Conservation (phyloP, 768 basidiomycete genomes). For the Sporobolomyces roseus region DNA sequence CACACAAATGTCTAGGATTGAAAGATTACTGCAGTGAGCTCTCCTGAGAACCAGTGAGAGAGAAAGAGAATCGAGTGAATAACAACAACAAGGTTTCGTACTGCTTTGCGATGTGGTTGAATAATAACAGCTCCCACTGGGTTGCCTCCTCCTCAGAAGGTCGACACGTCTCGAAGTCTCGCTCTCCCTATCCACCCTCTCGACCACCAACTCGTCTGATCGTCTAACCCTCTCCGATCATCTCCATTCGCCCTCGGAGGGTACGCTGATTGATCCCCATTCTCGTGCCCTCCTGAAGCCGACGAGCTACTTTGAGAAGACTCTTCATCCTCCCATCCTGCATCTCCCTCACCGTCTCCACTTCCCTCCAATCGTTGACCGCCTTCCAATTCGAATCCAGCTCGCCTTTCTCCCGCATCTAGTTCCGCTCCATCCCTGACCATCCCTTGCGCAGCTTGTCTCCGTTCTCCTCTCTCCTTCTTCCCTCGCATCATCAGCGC, state of each 20-base stretch:
- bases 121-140: too few species aligned
- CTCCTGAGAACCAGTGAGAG: too few species aligned
- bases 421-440: constrained; percentile 28
- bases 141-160: too few species aligned
- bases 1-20: too few species aligned
- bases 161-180: constrained; percentile 12
- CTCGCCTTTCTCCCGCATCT: constrained; percentile 20
- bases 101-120: too few species aligned
- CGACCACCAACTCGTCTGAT: constrained; percentile 15
- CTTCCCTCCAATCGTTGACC: constrained; percentile 20
- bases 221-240: background rate
- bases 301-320: background rate
- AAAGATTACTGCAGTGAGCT: too few species aligned
- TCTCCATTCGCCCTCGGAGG: background rate
- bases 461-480: constrained; percentile 36
- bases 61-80: too few species aligned
- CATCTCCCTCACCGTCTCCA: constrained; percentile 6
- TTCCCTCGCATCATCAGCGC: constrained; percentile 33
- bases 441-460: constrained; percentile 10
- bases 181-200: constrained; percentile 11
- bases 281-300: background rate
- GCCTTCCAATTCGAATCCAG: constrained; percentile 33
- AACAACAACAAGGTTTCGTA: too few species aligned
- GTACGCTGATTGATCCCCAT: background rate
- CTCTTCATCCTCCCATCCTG: background rate